phyloP scores from a whole-genome alignment of 257 asterid genomes.

The Gentiana dahurica region DNA sequence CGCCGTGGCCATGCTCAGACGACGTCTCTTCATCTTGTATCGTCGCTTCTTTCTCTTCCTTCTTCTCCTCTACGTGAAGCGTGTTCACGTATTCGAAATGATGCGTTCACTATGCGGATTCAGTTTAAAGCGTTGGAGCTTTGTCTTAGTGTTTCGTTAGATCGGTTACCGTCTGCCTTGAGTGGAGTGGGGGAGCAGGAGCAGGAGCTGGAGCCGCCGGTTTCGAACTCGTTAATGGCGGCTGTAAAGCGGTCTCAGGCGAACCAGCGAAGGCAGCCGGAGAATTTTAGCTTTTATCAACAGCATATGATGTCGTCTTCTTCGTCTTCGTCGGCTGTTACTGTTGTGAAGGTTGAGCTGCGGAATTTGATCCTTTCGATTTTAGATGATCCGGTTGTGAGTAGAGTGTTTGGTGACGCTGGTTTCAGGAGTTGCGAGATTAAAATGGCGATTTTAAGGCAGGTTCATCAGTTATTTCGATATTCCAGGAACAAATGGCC shows the following conservation, averaged over 20 bases:
- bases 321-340: constrained; percentile 42
- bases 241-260: constrained; percentile 89
- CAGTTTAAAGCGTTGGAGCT: constrained; percentile 90
- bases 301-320: constrained; percentile 36
- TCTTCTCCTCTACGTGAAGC: constrained; percentile 73
- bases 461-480: constrained; percentile 43
- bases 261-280: constrained; percentile 77
- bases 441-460: constrained; percentile 54
- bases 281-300: constrained; percentile 57
- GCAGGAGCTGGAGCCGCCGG: constrained; percentile 60
- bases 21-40: constrained; percentile 81
- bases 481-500: constrained; percentile 54
- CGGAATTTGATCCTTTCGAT: constrained; percentile 56
- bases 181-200: constrained; percentile 21
- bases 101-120: constrained; percentile 50
- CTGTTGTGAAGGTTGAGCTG: constrained; percentile 74
- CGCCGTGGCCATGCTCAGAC: constrained; percentile 92
- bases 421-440: constrained; percentile 80
- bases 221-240: constrained; percentile 84
- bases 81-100: constrained; percentile 53
- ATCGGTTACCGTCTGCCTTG: constrained; percentile 52
- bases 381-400: constrained; percentile 85
- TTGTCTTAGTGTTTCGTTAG: constrained; percentile 56
- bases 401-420: constrained; percentile 80
- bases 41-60: constrained; percentile 62